phyloP scores from a whole-genome alignment of 257 asterid species.

The Solanum medicagineum region DNA sequence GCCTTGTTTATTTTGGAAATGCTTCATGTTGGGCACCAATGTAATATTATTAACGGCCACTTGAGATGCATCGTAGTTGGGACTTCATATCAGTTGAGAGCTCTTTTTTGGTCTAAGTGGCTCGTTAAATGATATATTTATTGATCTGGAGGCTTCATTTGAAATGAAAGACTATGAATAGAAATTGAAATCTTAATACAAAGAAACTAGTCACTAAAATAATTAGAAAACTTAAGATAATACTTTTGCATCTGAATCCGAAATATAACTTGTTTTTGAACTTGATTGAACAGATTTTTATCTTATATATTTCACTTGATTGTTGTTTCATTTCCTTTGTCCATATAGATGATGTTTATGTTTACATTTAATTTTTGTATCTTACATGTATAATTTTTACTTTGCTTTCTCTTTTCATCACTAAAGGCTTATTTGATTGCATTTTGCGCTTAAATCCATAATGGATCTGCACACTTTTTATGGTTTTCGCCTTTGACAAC shows the following conservation, averaged over 20 bases:
- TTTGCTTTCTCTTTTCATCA: not conserved
- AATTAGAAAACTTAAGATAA: not conserved
- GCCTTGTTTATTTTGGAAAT: not conserved
- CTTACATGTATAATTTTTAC: not conserved
- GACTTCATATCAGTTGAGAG: not conserved
- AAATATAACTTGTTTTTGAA: not conserved
- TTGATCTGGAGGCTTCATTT: not conserved
- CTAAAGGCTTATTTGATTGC: not conserved
- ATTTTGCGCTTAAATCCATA: not conserved
- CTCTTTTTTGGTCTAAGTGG: not conserved
- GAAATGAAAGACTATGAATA: not conserved
- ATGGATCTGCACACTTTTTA: not conserved
- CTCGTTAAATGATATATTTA: not conserved
- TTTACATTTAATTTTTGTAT: not conserved
- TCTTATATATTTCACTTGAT: not conserved
- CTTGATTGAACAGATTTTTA: not conserved
- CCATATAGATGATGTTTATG: not conserved
- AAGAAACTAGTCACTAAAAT: not conserved
- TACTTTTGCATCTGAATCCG: not conserved
- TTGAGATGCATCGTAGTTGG: not conserved
- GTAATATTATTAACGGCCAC: not conserved
- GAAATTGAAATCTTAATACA: not conserved
- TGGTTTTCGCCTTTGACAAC: not conserved
- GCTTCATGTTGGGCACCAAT: not conserved
- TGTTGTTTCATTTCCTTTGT: not conserved